Evolutionary conservation across 2,329 filamentous ascomycete genomes (phyloP), one percentile per base, ranked within the genome.

Genomic region (Penicillium occitanis): DNA sequence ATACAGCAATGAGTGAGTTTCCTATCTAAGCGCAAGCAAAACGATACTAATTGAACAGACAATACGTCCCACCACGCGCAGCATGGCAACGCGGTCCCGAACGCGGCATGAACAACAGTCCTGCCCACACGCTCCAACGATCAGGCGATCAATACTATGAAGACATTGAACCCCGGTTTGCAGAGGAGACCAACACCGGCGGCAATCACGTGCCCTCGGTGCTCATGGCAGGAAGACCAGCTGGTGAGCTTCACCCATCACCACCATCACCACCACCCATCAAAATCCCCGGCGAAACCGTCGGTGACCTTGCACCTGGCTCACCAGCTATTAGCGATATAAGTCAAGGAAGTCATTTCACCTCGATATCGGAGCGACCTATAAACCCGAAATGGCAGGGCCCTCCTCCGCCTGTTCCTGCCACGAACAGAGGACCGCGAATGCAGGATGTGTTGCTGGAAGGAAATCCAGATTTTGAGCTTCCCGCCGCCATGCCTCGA

Each of bases 161-260:
- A 83, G 94, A 98, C 76, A 88, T 97, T 13, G 93, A 97, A 70
- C 93, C 94, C 53, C 91, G 89, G 65, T 98, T 97, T 73, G 90
- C 88, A 40, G 85, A 87, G 65, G n/a, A 71, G 5, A 40, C n/a
- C 74, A 63, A 74, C 76, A 48, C 71, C 73, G 59, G 70, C 69
- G 37, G 28, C 66, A 70, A 57, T 66, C 72, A 69, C 69, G 68
- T 77, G 63, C 79, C 75, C n/a, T 68, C 77, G 46, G 73, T 74
- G 59, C 70, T 81, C 61, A 77, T 76, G 8, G 78, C 80, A 50
- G 80, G 65, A 60, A 63, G 79, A 67, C 67, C 69, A 70, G 69
- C 71, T 73, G 76, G 76, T 77, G 73, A 76, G 74, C 77, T 79
- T 66, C 50, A 48, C 35, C 37, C 37, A n/a, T 35, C 63, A 22